Percentiles rank a stretch among this genome's conserved stretches.
phyloP scores from a whole-genome alignment of 1,139 yeast genomes.

The Yamadazyma membranifaciens region DNA sequence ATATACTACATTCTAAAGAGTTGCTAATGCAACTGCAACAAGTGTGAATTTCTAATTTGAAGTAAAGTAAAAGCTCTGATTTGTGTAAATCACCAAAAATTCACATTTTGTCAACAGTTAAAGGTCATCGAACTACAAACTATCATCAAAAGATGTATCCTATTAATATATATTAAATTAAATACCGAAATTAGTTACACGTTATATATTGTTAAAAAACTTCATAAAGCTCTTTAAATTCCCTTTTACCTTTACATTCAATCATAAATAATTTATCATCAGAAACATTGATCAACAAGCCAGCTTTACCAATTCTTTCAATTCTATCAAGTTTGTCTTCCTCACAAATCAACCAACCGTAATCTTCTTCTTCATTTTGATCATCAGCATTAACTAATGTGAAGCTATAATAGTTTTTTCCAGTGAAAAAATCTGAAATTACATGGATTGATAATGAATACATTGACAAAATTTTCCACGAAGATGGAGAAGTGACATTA shows the following conservation, averaged over 20 bases:
- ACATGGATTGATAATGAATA: slow-evolving; percentile 29
- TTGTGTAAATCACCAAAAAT: background rate
- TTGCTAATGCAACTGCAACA: too few relatives aligned
- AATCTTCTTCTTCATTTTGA: slow-evolving; percentile 16
- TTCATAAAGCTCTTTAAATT: slow-evolving; percentile 34
- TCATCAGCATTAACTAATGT: slow-evolving; percentile 21
- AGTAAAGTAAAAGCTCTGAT: too few relatives aligned
- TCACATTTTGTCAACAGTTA: background rate
- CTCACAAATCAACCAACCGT: slow-evolving; percentile 36
- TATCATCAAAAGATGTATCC: background rate
- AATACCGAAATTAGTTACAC: slow-evolving; percentile 1
- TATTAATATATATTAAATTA: slow-evolving; percentile 1
- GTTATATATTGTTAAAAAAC: slow-evolving; percentile 22
- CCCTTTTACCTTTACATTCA: slow-evolving; percentile 47
- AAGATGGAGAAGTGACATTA: slow-evolving; percentile 33
- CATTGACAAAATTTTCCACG: slow-evolving; percentile 48
- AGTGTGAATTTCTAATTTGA: too few relatives aligned
- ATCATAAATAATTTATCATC: slow-evolving; percentile 41
- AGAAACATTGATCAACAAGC: slow-evolving; percentile 35
- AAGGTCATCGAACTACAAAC: background rate
- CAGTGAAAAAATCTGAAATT: slow-evolving; percentile 26
- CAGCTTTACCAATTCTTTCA: slow-evolving; percentile 47
- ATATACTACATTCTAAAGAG: background rate
- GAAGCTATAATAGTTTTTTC: slow-evolving; percentile 30
- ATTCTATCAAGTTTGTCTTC: slow-evolving; percentile 29